phyloP scores from a whole-genome alignment of 202 grass and related monocot species.

The Digitaria exilis region DNA sequence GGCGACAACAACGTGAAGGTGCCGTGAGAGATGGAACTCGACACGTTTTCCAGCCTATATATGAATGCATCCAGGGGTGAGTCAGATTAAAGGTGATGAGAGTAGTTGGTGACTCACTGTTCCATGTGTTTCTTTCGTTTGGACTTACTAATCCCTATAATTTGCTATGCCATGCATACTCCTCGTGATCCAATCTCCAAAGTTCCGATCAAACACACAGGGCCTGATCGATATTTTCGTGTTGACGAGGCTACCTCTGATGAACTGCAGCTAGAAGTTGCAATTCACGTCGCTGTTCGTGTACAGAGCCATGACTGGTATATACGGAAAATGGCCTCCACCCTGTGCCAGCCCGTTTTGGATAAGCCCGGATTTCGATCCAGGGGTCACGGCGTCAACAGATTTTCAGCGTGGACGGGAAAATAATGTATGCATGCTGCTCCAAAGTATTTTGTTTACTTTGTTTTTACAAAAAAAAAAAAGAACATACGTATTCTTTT shows the following conservation, averaged over 20 bases:
- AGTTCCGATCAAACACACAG: no score
- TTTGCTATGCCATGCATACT: no score
- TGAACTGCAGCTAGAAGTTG: neutral
- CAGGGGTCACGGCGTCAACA: neutral
- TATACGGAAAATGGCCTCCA: neutral
- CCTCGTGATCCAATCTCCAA: no score
- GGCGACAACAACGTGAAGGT: no score
- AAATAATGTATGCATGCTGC: neutral
- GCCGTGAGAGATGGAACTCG: no score
- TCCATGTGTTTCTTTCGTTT: no score
- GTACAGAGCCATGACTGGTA: neutral
- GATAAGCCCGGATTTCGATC: neutral
- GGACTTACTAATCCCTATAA: no score
- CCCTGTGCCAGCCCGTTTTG: neutral
- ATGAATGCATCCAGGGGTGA: no score
- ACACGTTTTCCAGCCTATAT: no score
- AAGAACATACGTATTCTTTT: neutral
- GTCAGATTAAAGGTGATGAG: no score
- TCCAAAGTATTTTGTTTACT: neutral
- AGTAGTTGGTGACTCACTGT: no score
- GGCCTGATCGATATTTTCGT: no score
- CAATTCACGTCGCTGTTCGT: neutral
- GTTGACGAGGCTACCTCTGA: neutral
- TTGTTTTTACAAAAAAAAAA: neutral
- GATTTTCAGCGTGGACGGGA: neutral